phyloP scores from a whole-genome alignment of 495 filamentous ascomycete genomes.

The Penicillium bialowiezense region DNA sequence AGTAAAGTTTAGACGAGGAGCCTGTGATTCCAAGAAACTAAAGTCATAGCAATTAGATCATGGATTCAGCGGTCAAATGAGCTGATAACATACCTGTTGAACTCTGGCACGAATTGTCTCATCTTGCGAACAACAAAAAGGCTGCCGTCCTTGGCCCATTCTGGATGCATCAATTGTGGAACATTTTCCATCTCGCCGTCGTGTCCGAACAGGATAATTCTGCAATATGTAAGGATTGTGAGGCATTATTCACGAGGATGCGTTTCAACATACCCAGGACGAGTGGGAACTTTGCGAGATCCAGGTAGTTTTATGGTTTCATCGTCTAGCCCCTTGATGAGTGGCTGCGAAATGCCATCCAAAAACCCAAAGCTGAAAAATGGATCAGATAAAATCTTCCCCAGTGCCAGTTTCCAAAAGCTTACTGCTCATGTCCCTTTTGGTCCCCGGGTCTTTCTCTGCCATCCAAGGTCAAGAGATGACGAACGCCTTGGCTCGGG shows the following conservation, averaged over 20 bases:
- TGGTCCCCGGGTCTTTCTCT: neutral
- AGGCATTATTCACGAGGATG: neutral
- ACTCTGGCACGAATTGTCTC: neutral
- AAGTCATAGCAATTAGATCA: conserved; percentile 16
- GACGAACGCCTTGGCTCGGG: neutral
- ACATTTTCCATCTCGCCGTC: conserved; percentile 7
- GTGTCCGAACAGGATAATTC: conserved; percentile 9
- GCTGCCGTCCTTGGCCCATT: conserved; percentile 15
- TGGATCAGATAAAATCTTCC: conserved; percentile 1
- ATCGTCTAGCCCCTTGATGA: neutral
- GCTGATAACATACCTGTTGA: neutral
- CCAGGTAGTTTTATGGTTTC: neutral
- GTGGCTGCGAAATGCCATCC: neutral
- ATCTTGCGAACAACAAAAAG: neutral
- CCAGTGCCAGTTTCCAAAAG: neutral
- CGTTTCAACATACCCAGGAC: conserved; percentile 2
- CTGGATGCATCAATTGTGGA: neutral
- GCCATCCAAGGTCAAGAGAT: conserved; percentile 5
- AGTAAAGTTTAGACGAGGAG: conserved; percentile 9
- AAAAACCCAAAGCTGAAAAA: conserved; percentile 8
- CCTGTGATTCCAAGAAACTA: conserved; percentile 18
- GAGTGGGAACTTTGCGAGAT: neutral
- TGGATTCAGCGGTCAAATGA: neutral
- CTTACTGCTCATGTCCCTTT: conserved; percentile 11
- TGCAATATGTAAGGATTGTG: neutral